Evolutionary conservation across 805 yeast genomes (phyloP), one percentile per base, ranked within the genome.

Genomic region (Wickerhamiella slavikovae): DNA sequence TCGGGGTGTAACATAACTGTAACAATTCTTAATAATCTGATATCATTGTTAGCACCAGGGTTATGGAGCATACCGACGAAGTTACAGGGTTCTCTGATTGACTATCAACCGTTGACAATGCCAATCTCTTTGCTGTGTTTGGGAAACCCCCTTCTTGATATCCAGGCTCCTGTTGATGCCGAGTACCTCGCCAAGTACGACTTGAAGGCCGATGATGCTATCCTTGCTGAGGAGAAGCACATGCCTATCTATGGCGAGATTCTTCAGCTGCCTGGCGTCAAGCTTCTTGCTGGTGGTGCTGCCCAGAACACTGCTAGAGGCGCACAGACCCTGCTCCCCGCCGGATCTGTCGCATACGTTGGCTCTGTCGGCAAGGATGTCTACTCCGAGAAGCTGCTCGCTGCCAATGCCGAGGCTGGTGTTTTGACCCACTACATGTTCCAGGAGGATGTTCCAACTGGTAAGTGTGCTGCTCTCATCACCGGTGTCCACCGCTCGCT

Each of bases 291-390:
- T 37, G 99, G 99, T 44, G 99, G 99, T 53, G 99, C 99, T 46
- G 98, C 95, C 36, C 99, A 89, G 62, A 89, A 89, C 64, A 70
- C 96, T 39, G 95, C 96, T 34, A 72, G 99, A 59, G 99, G 93
- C 49, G 96, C 96, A 29, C 95, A 85, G 51, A 85, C 79, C 58
- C 55, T 80, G 33, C 65, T 89, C 29, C 94, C 95, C 35, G 54
- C 60, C 27, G 55, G 69, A 43, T 70, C 85, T 19, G 96, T 89
- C 33, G 75, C 74, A 31, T 89, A 89, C 64, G 79, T 85, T 50
- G 99, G 99, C 32, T 74, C 93, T 29, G 96, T 85, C 37, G 98
- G 98, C 49, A 66, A 77, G 43, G 99, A 89, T 56, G 65, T 71
- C 43, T 85, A 73, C 57, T 71, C 89, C 35, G 80, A 74, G 37